phyloP scores from a whole-genome alignment of 805 yeast species.

The Diddensiella caesifluorescens region DNA sequence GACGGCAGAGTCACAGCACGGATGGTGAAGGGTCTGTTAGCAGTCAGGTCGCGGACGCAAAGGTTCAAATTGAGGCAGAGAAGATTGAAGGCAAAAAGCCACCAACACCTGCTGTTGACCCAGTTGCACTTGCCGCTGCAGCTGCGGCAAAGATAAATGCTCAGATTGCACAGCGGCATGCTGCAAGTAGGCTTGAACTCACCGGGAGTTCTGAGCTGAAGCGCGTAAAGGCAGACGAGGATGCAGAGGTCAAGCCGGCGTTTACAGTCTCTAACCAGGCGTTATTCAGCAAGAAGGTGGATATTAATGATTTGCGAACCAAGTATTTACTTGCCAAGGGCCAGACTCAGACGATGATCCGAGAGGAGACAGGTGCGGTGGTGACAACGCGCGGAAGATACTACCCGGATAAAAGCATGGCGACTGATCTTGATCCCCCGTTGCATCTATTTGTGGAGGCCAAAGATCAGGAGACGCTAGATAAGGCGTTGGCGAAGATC shows the following conservation, averaged over 20 bases:
- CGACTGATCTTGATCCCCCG: slow-evolving; percentile 31
- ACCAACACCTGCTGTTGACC: slow-evolving; percentile 20
- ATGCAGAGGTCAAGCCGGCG: neutral
- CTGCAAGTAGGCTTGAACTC: neutral
- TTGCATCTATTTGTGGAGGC: slow-evolving; percentile 53
- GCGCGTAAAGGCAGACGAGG: neutral
- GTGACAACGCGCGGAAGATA: slow-evolving; percentile 33
- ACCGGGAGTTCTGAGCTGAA: neutral
- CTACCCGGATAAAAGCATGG: slow-evolving; percentile 32
- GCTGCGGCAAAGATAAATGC: slow-evolving; percentile 34
- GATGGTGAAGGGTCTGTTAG: neutral
- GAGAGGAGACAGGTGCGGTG: slow-evolving; percentile 28
- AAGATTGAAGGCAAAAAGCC: neutral
- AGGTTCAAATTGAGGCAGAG: neutral
- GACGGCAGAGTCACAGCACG: slow-evolving; percentile 11
- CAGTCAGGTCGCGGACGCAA: neutral
- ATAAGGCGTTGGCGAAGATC: slow-evolving; percentile 63
- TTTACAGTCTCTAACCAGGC: slow-evolving; percentile 9
- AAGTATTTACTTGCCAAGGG: slow-evolving; percentile 34
- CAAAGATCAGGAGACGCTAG: slow-evolving; percentile 37
- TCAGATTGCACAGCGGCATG: slow-evolving; percentile 21
- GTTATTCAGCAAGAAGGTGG: slow-evolving; percentile 26
- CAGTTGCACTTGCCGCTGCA: slow-evolving; percentile 30
- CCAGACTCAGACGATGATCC: slow-evolving; percentile 29
- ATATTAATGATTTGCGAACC: slow-evolving; percentile 34